These are phyloP conservation scores for Saccharomyces hybrid DNA, from an alignment of 1,139 yeast species.

Conservation along the genomic window DNA sequence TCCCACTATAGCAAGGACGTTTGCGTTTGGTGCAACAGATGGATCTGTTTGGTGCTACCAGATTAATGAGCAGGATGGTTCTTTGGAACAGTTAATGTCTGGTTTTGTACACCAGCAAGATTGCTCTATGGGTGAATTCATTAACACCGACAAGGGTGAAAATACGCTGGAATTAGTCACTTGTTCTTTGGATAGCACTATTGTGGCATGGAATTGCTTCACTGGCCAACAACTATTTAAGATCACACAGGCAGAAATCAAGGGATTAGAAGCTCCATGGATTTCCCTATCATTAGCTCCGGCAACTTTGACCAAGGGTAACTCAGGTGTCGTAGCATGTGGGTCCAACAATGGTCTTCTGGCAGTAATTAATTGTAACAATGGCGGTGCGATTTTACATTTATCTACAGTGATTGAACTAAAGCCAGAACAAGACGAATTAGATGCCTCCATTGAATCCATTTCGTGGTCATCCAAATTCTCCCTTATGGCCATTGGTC, in stretches of 20 bases:
- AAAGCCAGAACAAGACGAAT: slow-evolving; percentile 53
- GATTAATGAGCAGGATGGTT: slow-evolving; percentile 46
- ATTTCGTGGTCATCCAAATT: slow-evolving; percentile 68
- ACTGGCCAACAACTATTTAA: slow-evolving; percentile 60
- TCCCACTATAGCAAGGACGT: slow-evolving; percentile 59
- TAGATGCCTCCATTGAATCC: slow-evolving; percentile 80
- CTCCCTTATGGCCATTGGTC: slow-evolving; percentile 71
- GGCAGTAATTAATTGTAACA: slow-evolving; percentile 63
- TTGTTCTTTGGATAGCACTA: slow-evolving; percentile 78
- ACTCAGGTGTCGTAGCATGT: slow-evolving; percentile 37
- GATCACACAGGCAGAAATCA: slow-evolving; percentile 55
- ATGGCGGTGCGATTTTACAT: slow-evolving; percentile 58
- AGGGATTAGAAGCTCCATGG: slow-evolving; percentile 80
- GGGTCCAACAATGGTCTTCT: slow-evolving; percentile 87
- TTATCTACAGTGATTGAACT: slow-evolving; percentile 52
- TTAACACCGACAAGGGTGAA: slow-evolving; percentile 52
- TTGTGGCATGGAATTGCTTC: slow-evolving; percentile 86
- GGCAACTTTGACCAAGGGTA: slow-evolving; percentile 24
- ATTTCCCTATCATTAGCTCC: slow-evolving; percentile 48
- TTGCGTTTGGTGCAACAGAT: slow-evolving; percentile 91
- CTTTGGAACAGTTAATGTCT: slow-evolving; percentile 64
- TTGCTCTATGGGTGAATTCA: slow-evolving; percentile 70
- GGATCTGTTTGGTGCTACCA: slow-evolving; percentile 95
- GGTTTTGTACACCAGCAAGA: slow-evolving; percentile 76
- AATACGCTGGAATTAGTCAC: slow-evolving; percentile 62